Conservation (phyloP, 139 green algal species). For the Chlorella sp. region DNA sequence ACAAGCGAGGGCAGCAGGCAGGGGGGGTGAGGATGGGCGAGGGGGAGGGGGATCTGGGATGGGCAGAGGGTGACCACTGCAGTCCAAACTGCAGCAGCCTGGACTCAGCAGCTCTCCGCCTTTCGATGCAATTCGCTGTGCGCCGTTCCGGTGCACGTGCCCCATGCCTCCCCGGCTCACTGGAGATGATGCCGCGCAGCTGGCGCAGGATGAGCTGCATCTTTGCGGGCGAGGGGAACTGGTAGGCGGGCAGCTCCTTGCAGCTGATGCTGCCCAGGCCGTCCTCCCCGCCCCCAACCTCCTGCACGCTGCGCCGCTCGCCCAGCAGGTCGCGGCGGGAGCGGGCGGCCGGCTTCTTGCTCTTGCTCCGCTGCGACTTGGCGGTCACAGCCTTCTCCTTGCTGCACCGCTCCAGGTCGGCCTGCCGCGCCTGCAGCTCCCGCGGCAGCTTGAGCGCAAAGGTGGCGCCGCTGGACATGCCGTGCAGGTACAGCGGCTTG, state of each 20-base stretch:
- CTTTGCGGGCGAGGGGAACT: neutral
- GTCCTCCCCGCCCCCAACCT: neutral
- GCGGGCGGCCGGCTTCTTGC: neutral
- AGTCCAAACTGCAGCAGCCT: too few relatives aligned
- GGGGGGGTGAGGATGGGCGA: neutral
- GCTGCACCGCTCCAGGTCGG: neutral
- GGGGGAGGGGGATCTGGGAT: neutral
- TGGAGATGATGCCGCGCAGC: neutral
- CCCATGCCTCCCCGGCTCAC: neutral
- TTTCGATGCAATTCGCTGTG: too few relatives aligned
- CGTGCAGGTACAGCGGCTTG: slow-evolving; percentile 14
- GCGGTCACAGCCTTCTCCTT: neutral
- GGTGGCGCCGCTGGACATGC: slow-evolving; percentile 15
- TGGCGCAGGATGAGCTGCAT: neutral
- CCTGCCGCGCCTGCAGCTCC: neutral
- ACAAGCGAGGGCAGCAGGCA: neutral
- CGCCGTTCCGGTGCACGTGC: too few relatives aligned
- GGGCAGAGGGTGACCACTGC: neutral
- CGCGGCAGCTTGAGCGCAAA: slow-evolving; percentile 4
- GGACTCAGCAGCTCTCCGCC: too few relatives aligned
- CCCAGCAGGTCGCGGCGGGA: neutral
- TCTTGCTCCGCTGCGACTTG: neutral
- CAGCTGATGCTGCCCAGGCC: too few relatives aligned
- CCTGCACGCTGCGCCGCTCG: neutral
- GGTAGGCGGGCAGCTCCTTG: neutral